Conservation (phyloP, 1,284 basidiomycete genomes). For the Golubevia pallescens region DNA sequence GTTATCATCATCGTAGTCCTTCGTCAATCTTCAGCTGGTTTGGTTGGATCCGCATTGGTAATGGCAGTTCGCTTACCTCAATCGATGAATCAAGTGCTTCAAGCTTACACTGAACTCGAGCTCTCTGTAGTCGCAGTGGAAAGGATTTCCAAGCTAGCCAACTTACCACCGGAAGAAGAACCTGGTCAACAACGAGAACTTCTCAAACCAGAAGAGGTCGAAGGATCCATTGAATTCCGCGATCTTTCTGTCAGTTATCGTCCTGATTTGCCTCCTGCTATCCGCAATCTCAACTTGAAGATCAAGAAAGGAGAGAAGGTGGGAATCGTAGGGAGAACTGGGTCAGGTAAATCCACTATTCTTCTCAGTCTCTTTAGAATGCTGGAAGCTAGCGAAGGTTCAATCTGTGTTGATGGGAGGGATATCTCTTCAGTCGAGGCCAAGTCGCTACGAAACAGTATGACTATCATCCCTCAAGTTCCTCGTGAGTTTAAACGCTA, state of each 20-base stretch:
- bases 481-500: conserved; percentile 9
- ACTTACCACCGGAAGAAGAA: conserved; percentile 20
- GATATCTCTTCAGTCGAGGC: conserved; percentile 16
- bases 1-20: conserved; percentile 33
- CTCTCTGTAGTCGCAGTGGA: conserved; percentile 40
- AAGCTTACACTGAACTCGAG: conserved; percentile 36
- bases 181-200: neutral
- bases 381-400: conserved; percentile 30
- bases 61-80: conserved; percentile 24
- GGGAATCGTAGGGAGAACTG: conserved; percentile 34
- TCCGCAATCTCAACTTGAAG: conserved; percentile 30
- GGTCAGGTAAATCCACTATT: conserved; percentile 36
- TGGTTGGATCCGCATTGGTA: conserved; percentile 36
- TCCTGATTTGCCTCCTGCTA: conserved; percentile 22
- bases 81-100: conserved; percentile 22
- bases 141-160: conserved; percentile 24
- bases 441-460: conserved; percentile 22
- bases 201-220: conserved; percentile 1
- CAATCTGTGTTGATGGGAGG: conserved; percentile 29
- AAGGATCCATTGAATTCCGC: conserved; percentile 36
- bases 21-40: conserved; percentile 22
- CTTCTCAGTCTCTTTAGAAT: conserved; percentile 38
- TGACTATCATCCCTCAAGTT: conserved; percentile 29
- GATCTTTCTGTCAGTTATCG: conserved; percentile 26
- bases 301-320: conserved; percentile 25